Conservation (phyloP, 1,139 yeast genomes). For the Kurtzmaniella natalensis region DNA sequence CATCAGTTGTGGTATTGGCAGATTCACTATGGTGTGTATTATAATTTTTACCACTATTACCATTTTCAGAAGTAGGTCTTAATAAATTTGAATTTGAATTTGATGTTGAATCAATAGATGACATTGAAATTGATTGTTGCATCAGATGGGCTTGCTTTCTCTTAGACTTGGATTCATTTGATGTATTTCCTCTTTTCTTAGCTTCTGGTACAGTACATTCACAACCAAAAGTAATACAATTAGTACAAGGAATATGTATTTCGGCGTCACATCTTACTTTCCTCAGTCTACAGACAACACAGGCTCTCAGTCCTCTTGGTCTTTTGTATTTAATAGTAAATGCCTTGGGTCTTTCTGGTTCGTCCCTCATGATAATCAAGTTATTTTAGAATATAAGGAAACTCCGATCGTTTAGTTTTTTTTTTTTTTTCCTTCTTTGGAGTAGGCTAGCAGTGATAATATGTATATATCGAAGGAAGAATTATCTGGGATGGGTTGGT, state of each 20-base stretch:
- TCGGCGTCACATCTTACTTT: constrained; percentile 70
- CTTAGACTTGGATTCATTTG: constrained; percentile 22
- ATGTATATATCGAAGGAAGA: too few relatives aligned
- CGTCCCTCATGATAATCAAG: constrained; percentile 7
- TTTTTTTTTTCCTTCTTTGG: too few relatives aligned
- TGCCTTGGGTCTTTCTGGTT: constrained; percentile 40
- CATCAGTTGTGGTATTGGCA: constrained; percentile 5
- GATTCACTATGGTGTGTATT: constrained; percentile 3
- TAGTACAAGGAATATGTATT: constrained; percentile 71
- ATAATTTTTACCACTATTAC: constrained; percentile 3
- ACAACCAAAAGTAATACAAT: constrained; percentile 72
- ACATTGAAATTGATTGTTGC: not conserved
- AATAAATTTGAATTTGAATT: not conserved
- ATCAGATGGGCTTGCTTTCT: constrained; percentile 9
- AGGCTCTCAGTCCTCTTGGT: constrained; percentile 50
- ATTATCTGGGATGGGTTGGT: too few relatives aligned
- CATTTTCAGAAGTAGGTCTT: not conserved
- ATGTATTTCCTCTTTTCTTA: constrained; percentile 37
- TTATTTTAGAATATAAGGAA: too few relatives aligned
- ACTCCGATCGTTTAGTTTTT: too few relatives aligned
- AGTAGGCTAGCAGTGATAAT: too few relatives aligned
- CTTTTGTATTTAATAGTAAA: constrained; percentile 48
- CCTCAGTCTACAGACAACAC: constrained; percentile 61
- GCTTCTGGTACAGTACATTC: constrained; percentile 66
- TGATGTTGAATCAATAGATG: too few relatives aligned